Percentiles rank a stretch among this genome's conserved stretches.
Conservation (phyloP, 2,329 filamentous ascomycete genomes). For the Alternaria ventricosa region DNA sequence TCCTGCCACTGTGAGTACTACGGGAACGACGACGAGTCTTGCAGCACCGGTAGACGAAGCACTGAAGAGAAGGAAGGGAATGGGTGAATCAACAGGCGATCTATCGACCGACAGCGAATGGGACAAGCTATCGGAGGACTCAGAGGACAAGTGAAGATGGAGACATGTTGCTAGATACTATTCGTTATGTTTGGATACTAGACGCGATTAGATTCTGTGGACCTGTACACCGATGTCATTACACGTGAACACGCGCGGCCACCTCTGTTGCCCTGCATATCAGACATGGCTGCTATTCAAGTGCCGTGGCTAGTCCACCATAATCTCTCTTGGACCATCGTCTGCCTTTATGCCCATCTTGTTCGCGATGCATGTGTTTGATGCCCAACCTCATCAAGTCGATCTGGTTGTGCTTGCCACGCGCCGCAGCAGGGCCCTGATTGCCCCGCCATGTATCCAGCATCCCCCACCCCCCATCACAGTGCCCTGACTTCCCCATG, state of each 20-base stretch:
- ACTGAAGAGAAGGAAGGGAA: slow-evolving; percentile 54
- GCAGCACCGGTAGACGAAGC: slow-evolving; percentile 44
- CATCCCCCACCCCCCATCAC: slow-evolving; percentile 32
- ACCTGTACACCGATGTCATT: slow-evolving; percentile 11
- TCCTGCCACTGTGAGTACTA: slow-evolving; percentile 32
- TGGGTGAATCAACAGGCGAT: slow-evolving; percentile 59
- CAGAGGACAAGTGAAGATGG: slow-evolving; percentile 41
- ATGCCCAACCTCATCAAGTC: slow-evolving; percentile 17
- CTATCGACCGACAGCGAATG: slow-evolving; percentile 92
- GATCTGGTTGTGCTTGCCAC: slow-evolving; percentile 4
- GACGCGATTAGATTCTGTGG: slow-evolving; percentile 11
- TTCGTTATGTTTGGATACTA: slow-evolving; percentile 10
- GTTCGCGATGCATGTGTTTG: slow-evolving; percentile 4
- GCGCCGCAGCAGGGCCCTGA: slow-evolving; percentile 1
- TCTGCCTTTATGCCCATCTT: background rate
- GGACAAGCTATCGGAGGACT: slow-evolving; percentile 80
- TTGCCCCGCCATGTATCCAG: slow-evolving; percentile 38
- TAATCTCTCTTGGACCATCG: background rate
- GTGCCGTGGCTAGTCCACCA: background rate
- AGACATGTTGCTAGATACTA: slow-evolving; percentile 7
- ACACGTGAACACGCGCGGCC: slow-evolving; percentile 36
- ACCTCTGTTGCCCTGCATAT: slow-evolving; percentile 12
- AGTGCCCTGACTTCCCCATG: slow-evolving; percentile 24
- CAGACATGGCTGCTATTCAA: background rate
- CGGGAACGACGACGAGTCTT: slow-evolving; percentile 38